Percentiles rank a stretch among this genome's conserved stretches.
phyloP scores from a whole-genome alignment of 306 rosid species.

The Sicyos baderoa region DNA sequence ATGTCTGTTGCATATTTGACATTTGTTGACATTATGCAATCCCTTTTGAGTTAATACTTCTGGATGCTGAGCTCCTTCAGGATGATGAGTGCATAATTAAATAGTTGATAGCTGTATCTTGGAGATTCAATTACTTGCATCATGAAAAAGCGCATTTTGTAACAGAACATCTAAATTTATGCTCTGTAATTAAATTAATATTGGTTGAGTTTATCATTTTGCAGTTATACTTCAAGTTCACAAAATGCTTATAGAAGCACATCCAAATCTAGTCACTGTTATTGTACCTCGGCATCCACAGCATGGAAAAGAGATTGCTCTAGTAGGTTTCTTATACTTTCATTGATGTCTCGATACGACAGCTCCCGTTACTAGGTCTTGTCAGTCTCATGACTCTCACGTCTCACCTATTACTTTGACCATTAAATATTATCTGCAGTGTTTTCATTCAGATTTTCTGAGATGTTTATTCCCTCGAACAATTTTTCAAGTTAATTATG shows the following conservation, averaged over 20 bases:
- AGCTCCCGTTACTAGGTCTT: background rate
- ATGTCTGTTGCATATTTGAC: background rate
- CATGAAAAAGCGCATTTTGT: background rate
- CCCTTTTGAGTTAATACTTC: background rate
- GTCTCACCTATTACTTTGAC: background rate
- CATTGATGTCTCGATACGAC: background rate
- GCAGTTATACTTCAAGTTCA: conserved; percentile 77
- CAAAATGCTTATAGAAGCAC: conserved; percentile 41
- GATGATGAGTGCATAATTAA: background rate
- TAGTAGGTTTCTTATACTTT: conserved; percentile 33
- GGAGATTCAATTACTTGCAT: background rate
- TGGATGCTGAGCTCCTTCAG: background rate
- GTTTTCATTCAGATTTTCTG: background rate
- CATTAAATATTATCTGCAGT: background rate
- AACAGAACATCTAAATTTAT: background rate
- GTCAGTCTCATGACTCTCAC: background rate
- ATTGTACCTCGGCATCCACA: conserved; percentile 76
- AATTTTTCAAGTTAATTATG: background rate
- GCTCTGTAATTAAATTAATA: background rate
- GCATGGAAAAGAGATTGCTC: conserved; percentile 70
- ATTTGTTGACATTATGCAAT: background rate
- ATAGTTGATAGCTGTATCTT: background rate
- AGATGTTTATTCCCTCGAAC: background rate
- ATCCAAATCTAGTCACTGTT: conserved; percentile 56
- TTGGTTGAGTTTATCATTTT: conserved; percentile 26